Evolutionary conservation across 2,329 filamentous ascomycete genomes (phyloP).

Genomic region (Aspergillus neotritici): DNA sequence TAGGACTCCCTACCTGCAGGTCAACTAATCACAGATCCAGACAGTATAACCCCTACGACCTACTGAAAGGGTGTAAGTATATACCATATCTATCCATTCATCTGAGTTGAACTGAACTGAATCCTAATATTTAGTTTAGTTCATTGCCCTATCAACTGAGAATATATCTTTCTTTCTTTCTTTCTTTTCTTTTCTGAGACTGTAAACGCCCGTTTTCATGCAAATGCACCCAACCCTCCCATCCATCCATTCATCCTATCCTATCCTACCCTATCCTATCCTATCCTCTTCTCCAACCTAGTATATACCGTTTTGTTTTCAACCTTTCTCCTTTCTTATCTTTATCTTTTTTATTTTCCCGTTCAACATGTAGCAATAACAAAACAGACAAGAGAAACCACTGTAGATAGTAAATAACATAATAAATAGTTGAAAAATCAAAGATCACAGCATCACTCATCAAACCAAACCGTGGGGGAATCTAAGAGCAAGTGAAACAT

Average conservation of each 20-base stretch:
- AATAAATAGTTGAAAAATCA: neutral
- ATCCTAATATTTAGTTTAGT: no score
- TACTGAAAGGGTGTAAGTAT: no score
- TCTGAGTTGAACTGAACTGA: no score
- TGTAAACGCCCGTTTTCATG: neutral
- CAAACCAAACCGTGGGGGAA: conserved; percentile 25
- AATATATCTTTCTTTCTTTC: neutral
- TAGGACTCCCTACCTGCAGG: no score
- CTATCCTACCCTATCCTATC: no score
- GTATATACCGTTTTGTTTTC: conserved; percentile 18
- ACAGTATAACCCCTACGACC: no score
- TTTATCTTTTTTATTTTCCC: conserved; percentile 7
- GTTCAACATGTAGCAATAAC: conserved; percentile 1
- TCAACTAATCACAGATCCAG: no score
- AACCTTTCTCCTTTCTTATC: neutral
- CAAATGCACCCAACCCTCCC: neutral
- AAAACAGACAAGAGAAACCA: conserved; percentile 1
- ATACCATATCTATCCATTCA: no score
- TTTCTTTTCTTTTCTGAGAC: neutral
- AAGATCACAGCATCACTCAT: conserved; percentile 21
- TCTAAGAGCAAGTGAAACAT: conserved; percentile 17
- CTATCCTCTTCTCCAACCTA: conserved; percentile 14
- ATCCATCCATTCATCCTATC: conserved; percentile 7
- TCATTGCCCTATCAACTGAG: no score
- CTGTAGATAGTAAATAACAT: no score